phyloP scores from a whole-genome alignment of 2,329 filamentous ascomycete genomes.

The Paracoccidioides lutzii region DNA sequence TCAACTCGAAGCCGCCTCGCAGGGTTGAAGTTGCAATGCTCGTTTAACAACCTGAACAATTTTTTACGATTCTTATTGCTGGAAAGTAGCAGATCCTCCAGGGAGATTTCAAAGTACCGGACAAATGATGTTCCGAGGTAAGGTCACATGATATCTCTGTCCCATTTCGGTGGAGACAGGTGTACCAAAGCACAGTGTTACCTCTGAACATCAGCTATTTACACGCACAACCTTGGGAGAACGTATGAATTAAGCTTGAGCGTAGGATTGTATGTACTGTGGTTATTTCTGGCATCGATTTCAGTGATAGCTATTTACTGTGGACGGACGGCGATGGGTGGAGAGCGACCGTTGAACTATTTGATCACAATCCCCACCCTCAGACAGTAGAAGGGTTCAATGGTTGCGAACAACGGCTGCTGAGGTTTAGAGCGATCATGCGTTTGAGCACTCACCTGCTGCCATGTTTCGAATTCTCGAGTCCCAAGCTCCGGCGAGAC shows the following conservation, averaged over 20 bases:
- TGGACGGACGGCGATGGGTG: not conserved
- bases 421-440: slow-evolving; percentile 29
- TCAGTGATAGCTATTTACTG: not conserved
- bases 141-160: not conserved
- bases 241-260: not conserved
- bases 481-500: slow-evolving; percentile 74
- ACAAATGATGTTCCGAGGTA: not conserved
- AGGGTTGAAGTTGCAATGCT: not conserved
- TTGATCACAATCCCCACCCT: not conserved
- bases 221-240: not conserved
- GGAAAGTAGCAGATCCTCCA: not conserved
- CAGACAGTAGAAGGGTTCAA: slow-evolving; percentile 13
- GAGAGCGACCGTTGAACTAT: not conserved
- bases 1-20: not conserved
- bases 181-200: not conserved
- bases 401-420: slow-evolving; percentile 18
- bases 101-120: not conserved
- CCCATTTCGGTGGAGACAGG: not conserved
- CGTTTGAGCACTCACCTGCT: slow-evolving; percentile 19
- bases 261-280: not conserved
- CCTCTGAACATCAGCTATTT: not conserved
- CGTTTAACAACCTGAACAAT: not conserved
- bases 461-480: slow-evolving; percentile 47
- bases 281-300: not conserved
- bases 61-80: not conserved